phyloP scores from a whole-genome alignment of 352 stramenopile genomes.

The Globisporangium cederbergense region DNA sequence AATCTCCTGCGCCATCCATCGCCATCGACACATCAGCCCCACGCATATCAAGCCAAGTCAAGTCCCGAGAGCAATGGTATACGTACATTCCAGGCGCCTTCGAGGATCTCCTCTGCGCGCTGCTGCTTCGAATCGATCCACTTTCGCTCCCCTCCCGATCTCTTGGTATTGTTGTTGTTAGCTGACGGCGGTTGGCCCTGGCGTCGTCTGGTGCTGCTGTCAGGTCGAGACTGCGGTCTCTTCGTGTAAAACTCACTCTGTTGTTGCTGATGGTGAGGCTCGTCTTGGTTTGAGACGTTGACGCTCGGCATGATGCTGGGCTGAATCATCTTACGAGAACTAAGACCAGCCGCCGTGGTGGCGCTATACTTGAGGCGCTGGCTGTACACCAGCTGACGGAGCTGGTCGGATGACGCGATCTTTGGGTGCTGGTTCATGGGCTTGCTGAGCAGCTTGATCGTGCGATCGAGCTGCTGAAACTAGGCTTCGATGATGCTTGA shows the following conservation, averaged over 20 bases:
- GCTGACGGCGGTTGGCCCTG: neutral
- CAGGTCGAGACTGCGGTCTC: neutral
- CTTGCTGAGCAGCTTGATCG: slow-evolving; percentile 44
- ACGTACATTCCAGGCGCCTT: slow-evolving; percentile 33
- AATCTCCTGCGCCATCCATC: slow-evolving; percentile 14
- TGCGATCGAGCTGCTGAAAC: slow-evolving; percentile 53
- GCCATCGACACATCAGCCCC: neutral
- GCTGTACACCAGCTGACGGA: slow-evolving; percentile 40
- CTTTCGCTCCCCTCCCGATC: slow-evolving; percentile 1
- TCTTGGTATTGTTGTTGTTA: neutral
- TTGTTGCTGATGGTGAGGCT: slow-evolving; percentile 3
- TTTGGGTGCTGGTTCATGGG: slow-evolving; percentile 16
- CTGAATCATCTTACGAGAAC: neutral
- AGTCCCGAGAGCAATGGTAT: neutral
- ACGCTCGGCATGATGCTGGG: neutral
- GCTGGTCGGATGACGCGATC: slow-evolving; percentile 43
- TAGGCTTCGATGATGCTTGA: slow-evolving; percentile 64
- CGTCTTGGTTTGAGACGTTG: slow-evolving; percentile 15
- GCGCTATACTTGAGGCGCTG: slow-evolving; percentile 17
- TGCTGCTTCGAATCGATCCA: slow-evolving; percentile 37
- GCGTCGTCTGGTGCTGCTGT: neutral
- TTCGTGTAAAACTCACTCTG: neutral
- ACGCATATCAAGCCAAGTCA: neutral
- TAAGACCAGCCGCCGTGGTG: neutral
- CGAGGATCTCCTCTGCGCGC: slow-evolving; percentile 29